These are phyloP conservation scores for Wickerhamomyces sp. DNA, from an alignment of 1,139 yeast genomes.

Conservation along the genomic window DNA sequence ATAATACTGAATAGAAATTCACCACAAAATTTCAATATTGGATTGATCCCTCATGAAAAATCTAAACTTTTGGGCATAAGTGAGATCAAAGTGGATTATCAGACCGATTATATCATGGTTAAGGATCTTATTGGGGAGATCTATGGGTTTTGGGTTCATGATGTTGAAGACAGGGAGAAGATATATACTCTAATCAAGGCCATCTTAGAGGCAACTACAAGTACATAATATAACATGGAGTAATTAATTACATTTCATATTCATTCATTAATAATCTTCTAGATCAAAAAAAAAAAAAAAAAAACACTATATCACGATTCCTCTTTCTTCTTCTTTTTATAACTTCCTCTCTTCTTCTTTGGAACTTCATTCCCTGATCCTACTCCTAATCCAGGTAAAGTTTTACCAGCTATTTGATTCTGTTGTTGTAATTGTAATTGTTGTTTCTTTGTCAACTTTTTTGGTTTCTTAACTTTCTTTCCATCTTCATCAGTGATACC, in stretches of 20 bases:
- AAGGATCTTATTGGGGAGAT: constrained; percentile 73
- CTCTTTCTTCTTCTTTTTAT: constrained; percentile 25
- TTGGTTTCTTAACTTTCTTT: constrained; percentile 16
- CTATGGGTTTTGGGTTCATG: constrained; percentile 86
- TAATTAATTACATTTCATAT: too few species aligned
- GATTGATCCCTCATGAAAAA: constrained; percentile 57
- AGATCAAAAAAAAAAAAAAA: too few species aligned
- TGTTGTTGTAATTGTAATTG: constrained; percentile 10
- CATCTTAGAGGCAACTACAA: constrained; percentile 26
- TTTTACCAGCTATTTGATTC: constrained; percentile 24
- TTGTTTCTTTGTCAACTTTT: constrained; percentile 13
- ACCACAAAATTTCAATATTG: constrained; percentile 77
- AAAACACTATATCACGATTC: too few species aligned
- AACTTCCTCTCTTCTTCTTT: constrained; percentile 27
- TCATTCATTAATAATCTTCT: too few species aligned
- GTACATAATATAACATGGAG: too few species aligned
- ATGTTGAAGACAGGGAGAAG: constrained; percentile 65
- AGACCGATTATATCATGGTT: constrained; percentile 75
- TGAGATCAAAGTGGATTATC: constrained; percentile 70
- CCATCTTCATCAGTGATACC: constrained; percentile 9
- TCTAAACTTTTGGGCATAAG: constrained; percentile 36
- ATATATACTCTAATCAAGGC: constrained; percentile 57
- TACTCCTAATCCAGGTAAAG: constrained; percentile 20
- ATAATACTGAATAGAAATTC: constrained; percentile 70
- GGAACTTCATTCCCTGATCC: constrained; percentile 9